These are phyloP conservation scores for Pichia nanzhaoensis DNA, from an alignment of 805 yeast species.

Conservation along the genomic window DNA sequence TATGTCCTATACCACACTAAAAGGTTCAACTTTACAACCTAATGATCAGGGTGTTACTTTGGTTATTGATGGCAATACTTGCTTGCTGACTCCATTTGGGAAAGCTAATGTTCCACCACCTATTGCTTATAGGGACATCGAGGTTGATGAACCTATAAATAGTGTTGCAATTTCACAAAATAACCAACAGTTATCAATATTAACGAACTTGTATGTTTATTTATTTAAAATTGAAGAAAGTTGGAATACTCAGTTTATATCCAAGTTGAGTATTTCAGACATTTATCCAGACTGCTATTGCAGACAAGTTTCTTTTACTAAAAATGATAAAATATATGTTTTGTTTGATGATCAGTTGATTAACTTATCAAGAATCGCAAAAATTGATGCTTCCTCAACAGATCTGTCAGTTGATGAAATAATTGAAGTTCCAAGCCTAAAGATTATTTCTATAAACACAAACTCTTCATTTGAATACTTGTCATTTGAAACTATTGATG, in stretches of 20 bases:
- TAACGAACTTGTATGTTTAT: constrained; percentile 41
- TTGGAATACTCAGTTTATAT: constrained; percentile 36
- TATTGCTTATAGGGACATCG: constrained; percentile 62
- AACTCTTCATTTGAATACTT: constrained; percentile 45
- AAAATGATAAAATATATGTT: constrained; percentile 48
- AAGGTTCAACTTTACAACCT: constrained; percentile 67
- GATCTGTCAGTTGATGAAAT: constrained; percentile 16
- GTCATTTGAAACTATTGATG: constrained; percentile 58
- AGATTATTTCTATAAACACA: constrained; percentile 48
- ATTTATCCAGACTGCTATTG: constrained; percentile 32
- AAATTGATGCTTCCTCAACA: constrained; percentile 35
- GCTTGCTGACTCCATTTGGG: constrained; percentile 74
- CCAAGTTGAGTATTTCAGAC: constrained; percentile 17
- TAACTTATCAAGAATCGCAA: constrained; percentile 2
- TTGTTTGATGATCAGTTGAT: constrained; percentile 41
- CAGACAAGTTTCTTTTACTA: constrained; percentile 59
- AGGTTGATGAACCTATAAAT: constrained; percentile 45
- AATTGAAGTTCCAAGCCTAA: constrained; percentile 38
- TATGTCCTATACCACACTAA: constrained; percentile 52
- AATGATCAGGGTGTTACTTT: constrained; percentile 70
- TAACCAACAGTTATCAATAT: constrained; percentile 52
- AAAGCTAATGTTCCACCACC: constrained; percentile 96
- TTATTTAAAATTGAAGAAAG: constrained; percentile 43
- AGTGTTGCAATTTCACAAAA: constrained; percentile 60
- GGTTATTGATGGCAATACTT: constrained; percentile 70